These are phyloP conservation scores for Albugo laibachii DNA, from an alignment of 352 stramenopile species.

Conservation along the genomic window DNA sequence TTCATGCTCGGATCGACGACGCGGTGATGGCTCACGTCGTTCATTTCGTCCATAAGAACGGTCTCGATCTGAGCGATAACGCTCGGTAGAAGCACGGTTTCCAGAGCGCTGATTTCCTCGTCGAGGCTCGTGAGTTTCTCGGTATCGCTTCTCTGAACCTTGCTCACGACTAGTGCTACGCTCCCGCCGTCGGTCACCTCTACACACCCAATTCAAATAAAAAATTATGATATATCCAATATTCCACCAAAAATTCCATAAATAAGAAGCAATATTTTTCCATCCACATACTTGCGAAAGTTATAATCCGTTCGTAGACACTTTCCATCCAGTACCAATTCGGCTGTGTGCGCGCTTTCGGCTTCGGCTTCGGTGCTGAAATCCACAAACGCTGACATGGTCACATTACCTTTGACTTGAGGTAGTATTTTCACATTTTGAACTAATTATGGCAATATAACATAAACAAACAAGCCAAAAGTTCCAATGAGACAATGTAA, in stretches of 20 bases:
- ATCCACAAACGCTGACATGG: slow-evolving; percentile 50
- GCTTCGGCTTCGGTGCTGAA: slow-evolving; percentile 20
- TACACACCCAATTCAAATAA: background rate
- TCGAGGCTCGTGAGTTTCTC: too few species aligned
- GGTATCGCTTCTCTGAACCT: too few species aligned
- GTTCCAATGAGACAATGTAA: background rate
- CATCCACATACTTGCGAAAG: slow-evolving; percentile 11
- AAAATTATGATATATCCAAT: background rate
- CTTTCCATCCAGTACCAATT: slow-evolving; percentile 20
- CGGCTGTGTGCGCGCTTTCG: slow-evolving; percentile 20
- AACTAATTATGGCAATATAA: slow-evolving; percentile 11
- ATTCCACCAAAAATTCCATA: too few species aligned
- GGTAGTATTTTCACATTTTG: slow-evolving; percentile 43
- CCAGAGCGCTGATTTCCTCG: too few species aligned
- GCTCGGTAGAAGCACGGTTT: too few species aligned
- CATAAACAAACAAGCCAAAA: background rate
- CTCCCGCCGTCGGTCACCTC: too few species aligned
- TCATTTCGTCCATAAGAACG: too few species aligned
- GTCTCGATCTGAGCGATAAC: too few species aligned
- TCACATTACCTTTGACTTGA: slow-evolving; percentile 15
- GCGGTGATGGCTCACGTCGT: too few species aligned
- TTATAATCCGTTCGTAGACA: slow-evolving; percentile 35
- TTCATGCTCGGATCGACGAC: too few species aligned
- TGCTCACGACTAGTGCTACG: too few species aligned
- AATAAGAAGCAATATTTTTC: too few species aligned